A percentile compares a stretch with the other conserved stretches of the same genome.
Conservation (phyloP, 2,329 filamentous ascomycete species). For the Aphanocladium album region DNA sequence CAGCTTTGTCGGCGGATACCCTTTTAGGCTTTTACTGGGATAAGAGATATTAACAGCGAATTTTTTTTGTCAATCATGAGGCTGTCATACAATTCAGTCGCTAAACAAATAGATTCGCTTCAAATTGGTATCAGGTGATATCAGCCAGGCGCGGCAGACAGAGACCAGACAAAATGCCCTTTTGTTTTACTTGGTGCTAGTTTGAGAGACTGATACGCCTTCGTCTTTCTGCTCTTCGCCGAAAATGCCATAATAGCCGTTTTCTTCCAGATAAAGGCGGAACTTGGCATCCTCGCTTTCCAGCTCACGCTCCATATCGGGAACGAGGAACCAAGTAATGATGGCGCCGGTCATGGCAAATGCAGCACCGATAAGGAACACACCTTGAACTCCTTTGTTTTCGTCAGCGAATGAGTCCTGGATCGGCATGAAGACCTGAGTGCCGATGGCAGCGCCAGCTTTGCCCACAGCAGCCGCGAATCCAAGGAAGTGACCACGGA, state of each 20-base stretch:
- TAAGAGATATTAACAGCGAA: no score
- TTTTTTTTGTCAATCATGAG: no score
- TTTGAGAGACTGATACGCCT: neutral
- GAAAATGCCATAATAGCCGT: conserved; percentile 16
- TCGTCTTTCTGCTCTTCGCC: conserved; percentile 9
- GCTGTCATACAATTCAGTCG: no score
- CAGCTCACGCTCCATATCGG: conserved; percentile 17
- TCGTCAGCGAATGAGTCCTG: conserved; percentile 19
- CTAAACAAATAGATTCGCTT: neutral
- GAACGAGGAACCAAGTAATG: conserved; percentile 24
- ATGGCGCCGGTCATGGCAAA: conserved; percentile 22
- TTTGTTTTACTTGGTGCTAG: neutral
- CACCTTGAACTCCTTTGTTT: conserved; percentile 21
- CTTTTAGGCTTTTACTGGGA: no score
- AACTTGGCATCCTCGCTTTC: conserved; percentile 19
- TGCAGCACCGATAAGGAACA: conserved; percentile 24
- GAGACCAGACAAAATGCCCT: neutral
- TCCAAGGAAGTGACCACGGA: conserved; percentile 46
- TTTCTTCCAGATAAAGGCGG: conserved; percentile 17
- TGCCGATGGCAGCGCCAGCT: conserved; percentile 46
- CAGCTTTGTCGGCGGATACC: no score
- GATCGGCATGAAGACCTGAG: conserved; percentile 22
- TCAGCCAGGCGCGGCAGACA: neutral
- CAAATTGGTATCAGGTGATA: neutral
- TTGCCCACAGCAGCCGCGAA: conserved; percentile 47